Evolutionary conservation across 176 grass and related monocot species (phyloP).

Genomic region (Paspalum notatum): DNA sequence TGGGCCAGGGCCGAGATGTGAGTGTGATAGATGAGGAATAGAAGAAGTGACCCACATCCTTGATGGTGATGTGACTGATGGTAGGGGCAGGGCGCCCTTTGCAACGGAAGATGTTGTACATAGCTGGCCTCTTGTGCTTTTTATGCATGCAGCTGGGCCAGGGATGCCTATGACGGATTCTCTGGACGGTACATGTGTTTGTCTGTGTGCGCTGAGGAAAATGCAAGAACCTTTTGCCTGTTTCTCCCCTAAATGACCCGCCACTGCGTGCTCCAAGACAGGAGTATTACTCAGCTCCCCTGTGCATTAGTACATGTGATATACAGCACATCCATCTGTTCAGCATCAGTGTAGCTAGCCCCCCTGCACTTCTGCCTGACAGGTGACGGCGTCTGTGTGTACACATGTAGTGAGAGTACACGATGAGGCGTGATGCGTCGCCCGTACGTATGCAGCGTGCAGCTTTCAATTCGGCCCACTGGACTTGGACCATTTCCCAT

Average conservation of each 20-base stretch:
- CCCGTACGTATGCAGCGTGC: conserved; percentile 3
- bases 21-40: conserved; percentile 23
- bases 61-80: conserved; percentile 67
- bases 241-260: background rate
- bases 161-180: conserved; percentile 45
- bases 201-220: conserved; percentile 44
- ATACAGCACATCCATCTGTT: conserved; percentile 6
- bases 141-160: conserved; percentile 14
- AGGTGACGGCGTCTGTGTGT: background rate
- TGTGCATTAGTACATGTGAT: conserved; percentile 46
- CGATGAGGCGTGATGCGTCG: too few relatives aligned
- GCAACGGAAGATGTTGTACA: conserved; percentile 42
- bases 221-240: conserved; percentile 34
- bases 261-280: background rate
- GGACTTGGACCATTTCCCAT: conserved; percentile 42
- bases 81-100: conserved; percentile 39
- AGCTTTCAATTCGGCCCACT: conserved; percentile 35
- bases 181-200: conserved; percentile 50
- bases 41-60: conserved; percentile 39
- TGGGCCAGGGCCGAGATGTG: background rate
- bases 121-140: conserved; percentile 31
- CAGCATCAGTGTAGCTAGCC: background rate
- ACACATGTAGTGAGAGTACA: background rate
- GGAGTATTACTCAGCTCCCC: conserved; percentile 13
- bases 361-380: background rate